A percentile compares a stretch with the other conserved stretches of the same genome.
Conservation (phyloP, 73 alveolate species). For the Blepharisma stoltei region DNA sequence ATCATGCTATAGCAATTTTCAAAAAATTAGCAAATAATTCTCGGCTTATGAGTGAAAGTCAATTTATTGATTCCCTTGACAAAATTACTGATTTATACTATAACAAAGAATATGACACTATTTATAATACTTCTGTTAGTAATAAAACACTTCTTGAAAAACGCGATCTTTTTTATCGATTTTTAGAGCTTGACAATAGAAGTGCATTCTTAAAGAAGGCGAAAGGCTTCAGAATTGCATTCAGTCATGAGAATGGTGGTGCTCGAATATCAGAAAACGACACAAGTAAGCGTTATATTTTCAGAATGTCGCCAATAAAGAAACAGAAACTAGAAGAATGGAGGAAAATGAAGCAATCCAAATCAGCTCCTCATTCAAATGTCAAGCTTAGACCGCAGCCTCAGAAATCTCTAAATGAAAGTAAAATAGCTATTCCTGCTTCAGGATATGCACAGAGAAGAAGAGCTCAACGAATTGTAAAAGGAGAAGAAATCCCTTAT, state of each 20-base stretch:
- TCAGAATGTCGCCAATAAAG: background rate
- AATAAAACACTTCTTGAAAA: background rate
- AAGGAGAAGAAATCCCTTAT: background rate
- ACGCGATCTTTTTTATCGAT: background rate
- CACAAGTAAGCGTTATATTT: background rate
- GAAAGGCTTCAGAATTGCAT: background rate
- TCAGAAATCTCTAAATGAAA: background rate
- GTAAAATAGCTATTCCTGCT: background rate
- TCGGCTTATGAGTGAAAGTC: background rate
- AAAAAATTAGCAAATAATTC: slow-evolving; percentile 16
- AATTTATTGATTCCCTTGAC: slow-evolving; percentile 27
- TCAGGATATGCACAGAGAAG: background rate
- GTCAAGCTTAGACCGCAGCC: background rate
- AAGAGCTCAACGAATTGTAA: background rate
- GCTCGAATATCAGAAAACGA: background rate
- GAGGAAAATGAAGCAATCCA: background rate
- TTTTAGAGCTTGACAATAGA: background rate
- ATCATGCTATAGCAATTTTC: background rate
- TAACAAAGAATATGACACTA: background rate
- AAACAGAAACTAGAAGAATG: slow-evolving; percentile 4
- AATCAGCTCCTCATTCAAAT: background rate
- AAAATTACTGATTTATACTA: background rate
- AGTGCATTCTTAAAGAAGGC: background rate
- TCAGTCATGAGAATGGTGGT: background rate
- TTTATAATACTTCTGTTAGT: background rate